Evolutionary conservation across 345 rosid genomes (phyloP).

Genomic region (Eucalyptus sp.): DNA sequence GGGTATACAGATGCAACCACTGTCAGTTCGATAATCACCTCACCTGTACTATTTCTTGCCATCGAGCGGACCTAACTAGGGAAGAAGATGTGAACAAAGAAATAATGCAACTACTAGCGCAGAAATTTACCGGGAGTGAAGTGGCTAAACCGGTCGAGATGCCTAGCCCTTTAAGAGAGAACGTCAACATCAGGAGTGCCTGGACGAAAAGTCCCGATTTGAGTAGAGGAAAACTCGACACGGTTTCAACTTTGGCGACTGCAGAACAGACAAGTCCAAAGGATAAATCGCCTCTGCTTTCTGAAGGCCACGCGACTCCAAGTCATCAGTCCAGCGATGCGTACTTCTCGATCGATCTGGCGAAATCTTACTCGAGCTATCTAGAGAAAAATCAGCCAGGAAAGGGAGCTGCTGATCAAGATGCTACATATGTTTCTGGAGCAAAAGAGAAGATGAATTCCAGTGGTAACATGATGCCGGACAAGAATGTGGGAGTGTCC

Average conservation of each 20-base stretch:
- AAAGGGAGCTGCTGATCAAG: background rate
- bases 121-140: background rate
- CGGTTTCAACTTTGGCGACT: background rate
- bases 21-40: slow-evolving; percentile 48
- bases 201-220: background rate
- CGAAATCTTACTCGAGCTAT: slow-evolving; percentile 9
- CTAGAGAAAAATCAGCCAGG: background rate
- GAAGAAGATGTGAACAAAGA: slow-evolving; percentile 8
- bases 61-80: background rate
- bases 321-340: slow-evolving; percentile 39
- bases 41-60: slow-evolving; percentile 17
- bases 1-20: slow-evolving; percentile 39
- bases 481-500: background rate
- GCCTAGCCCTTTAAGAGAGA: background rate
- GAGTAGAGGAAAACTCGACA: background rate
- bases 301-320: slow-evolving; percentile 11
- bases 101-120: slow-evolving; percentile 12
- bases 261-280: background rate
- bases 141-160: slow-evolving; percentile 10
- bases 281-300: slow-evolving; percentile 2
- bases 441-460: background rate
- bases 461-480: background rate
- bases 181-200: background rate
- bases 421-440: background rate
- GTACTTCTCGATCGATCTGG: slow-evolving; percentile 34